Evolutionary conservation across 169 alveolate genomes (phyloP), one percentile per base, ranked within the genome.

Genomic region (Miamiensis avidus): DNA sequence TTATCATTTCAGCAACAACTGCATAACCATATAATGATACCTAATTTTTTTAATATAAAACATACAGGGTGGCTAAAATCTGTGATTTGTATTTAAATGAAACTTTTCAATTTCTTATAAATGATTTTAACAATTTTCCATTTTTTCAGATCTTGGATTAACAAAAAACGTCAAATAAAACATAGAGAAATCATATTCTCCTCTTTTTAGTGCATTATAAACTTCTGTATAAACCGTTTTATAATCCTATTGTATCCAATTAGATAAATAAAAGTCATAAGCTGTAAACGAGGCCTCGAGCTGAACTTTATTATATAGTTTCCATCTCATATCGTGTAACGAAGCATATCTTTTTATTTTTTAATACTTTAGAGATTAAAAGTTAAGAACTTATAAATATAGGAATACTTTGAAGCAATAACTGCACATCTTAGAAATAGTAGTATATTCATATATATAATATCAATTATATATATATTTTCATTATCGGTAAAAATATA

Each of bases 121-220:
- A 16, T 65, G 69, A 75, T 75, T 65, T 1, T 75, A 34, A 30
- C 31, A 1, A 1, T 75, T 25, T 25, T 75, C 11, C 31, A 75
- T 20, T 15, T 65, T 31, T 75, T 75, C 81, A 26, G 31, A 75
- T 25, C 64, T 75, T 0, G 81, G 81, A 29, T 75, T 75, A 0
- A 75, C 64, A 29, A 75, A 27, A 16, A 75, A 75, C 30, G 69
- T 75, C 28, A 75, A 29, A 31, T 75, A 75, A 75, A 75, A 75
- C 81, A 75, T 75, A 0, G 81, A 75, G 16, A 65, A 75, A 75
- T 75, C 81, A 31, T 31, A 75, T 75, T 75, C 81, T 75, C 65
- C 81, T 75, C 81, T 28, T 16, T 75, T 31, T 26, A 75, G 33
- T 1, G 81, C 81, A 75, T 75, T 75, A 28, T 75, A 75, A 1